Percentiles rank a stretch among this genome's conserved stretches.
phyloP scores from a whole-genome alignment of 1,284 basidiomycete genomes.

The Microbotryomycetes sp. region DNA sequence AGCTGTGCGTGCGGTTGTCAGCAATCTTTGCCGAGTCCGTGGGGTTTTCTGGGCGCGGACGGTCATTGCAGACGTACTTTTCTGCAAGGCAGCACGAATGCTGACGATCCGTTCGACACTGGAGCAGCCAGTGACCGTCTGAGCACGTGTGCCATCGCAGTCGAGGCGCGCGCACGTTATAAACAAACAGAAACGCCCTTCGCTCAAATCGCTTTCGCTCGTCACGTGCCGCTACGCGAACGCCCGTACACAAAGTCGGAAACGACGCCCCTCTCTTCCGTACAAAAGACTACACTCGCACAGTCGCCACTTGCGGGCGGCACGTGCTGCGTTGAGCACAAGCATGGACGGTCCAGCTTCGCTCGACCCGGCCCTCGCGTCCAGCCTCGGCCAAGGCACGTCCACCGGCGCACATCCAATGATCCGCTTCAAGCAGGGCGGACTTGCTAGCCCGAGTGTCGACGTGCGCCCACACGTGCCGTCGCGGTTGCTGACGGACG shows the following conservation, averaged over 20 bases:
- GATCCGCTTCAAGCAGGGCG: too few species aligned
- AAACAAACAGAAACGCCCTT: too few species aligned
- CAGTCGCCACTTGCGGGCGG: too few species aligned
- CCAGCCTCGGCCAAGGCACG: neutral
- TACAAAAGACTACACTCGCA: too few species aligned
- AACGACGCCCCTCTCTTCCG: too few species aligned
- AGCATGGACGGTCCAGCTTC: neutral
- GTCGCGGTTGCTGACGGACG: neutral
- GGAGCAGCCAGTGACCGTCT: conserved; percentile 11
- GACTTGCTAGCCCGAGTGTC: too few species aligned
- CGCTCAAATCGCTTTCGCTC: too few species aligned
- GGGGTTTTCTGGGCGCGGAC: neutral
- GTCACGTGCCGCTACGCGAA: neutral
- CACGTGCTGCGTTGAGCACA: too few species aligned
- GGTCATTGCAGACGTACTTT: conserved; percentile 7
- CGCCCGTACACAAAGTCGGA: too few species aligned
- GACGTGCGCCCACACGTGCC: too few species aligned
- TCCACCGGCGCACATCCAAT: too few species aligned
- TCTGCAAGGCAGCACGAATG: conserved; percentile 28
- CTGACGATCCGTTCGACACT: neutral
- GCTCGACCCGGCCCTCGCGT: neutral
- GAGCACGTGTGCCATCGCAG: conserved; percentile 3
- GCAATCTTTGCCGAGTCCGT: conserved; percentile 53
- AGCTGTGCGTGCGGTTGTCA: conserved; percentile 39
- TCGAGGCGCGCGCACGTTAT: too few species aligned